Percentiles rank a stretch among this genome's conserved stretches.
phyloP scores from a whole-genome alignment of 371 early-diverging fungal species.

The Smittium culicis region DNA sequence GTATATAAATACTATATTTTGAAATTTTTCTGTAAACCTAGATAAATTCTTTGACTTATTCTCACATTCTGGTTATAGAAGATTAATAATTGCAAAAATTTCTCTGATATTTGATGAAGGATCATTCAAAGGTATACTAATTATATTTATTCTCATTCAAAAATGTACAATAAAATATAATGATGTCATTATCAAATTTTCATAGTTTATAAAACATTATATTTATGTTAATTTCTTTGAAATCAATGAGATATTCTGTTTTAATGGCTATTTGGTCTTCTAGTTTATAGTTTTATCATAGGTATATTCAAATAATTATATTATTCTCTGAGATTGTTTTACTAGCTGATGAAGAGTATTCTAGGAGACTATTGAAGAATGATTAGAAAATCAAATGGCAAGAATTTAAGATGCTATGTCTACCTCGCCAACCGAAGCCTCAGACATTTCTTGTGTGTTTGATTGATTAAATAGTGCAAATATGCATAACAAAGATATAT shows the following conservation, averaged over 20 bases:
- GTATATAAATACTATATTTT: too few relatives aligned
- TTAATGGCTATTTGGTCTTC: background rate
- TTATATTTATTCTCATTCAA: background rate
- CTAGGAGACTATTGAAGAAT: background rate
- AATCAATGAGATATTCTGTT: background rate
- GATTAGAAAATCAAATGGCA: background rate
- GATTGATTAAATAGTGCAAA: background rate
- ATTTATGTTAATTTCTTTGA: background rate
- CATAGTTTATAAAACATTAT: background rate
- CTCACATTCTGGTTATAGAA: background rate
- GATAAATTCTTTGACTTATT: background rate
- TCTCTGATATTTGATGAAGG: background rate
- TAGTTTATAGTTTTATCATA: background rate
- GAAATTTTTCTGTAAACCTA: background rate
- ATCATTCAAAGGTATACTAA: background rate
- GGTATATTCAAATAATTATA: background rate
- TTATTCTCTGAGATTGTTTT: background rate
- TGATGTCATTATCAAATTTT: background rate
- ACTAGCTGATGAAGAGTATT: background rate
- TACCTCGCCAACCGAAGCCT: background rate
- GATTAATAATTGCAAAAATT: background rate
- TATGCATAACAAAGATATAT: background rate
- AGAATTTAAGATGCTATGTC: background rate
- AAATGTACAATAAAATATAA: background rate
- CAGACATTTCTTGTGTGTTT: background rate